Percentiles rank a stretch among this genome's conserved stretches.
These are phyloP conservation scores for Candida maesae DNA, from an alignment of 805 yeast genomes.

Conservation along the genomic window DNA sequence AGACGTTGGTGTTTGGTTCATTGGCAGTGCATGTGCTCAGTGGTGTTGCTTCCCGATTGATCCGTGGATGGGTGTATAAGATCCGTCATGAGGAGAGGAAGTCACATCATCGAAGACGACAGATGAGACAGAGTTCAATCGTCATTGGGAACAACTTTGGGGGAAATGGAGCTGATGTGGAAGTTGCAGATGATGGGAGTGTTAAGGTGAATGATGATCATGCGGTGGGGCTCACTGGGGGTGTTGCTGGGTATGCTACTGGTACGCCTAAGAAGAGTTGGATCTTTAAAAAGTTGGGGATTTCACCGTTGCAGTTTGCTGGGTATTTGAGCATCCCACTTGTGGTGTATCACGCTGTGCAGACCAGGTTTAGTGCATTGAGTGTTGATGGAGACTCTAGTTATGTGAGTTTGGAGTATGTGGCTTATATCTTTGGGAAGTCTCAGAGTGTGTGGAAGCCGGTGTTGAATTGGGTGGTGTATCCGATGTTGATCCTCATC, in stretches of 20 bases:
- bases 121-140: constrained; percentile 6
- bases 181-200: constrained; percentile 10
- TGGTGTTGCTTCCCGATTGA: constrained; percentile 45
- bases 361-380: constrained; percentile 49
- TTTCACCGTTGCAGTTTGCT: constrained; percentile 54
- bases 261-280: constrained; percentile 48
- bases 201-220: constrained; percentile 29
- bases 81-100: constrained; percentile 23
- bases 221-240: constrained; percentile 58
- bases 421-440: constrained; percentile 36
- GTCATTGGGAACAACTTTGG: too few relatives aligned
- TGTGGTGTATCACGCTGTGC: constrained; percentile 42
- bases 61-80: constrained; percentile 31
- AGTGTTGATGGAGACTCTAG: constrained; percentile 62
- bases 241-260: constrained; percentile 47
- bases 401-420: constrained; percentile 47
- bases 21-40: constrained; percentile 45
- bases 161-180: constrained; percentile 4
- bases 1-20: constrained; percentile 43
- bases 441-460: constrained; percentile 26
- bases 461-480: constrained; percentile 29
- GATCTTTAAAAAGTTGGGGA: constrained; percentile 40
- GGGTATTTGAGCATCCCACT: constrained; percentile 53
- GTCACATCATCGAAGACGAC: constrained; percentile 24
- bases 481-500: constrained; percentile 33